phyloP scores from a whole-genome alignment of 305 asterid genomes.

The Fraxinus dipetala region DNA sequence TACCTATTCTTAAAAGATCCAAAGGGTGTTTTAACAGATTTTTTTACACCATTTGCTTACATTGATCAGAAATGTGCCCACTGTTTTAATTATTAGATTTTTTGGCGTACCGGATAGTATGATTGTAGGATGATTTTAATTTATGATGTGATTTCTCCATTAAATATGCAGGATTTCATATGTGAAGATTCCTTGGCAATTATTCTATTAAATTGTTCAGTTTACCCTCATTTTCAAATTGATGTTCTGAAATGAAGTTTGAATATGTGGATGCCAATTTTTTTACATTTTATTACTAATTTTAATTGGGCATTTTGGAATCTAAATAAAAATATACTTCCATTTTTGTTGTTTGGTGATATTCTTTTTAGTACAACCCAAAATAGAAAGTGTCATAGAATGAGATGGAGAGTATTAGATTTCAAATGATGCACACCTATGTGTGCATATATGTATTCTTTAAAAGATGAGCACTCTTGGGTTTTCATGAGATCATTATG shows the following conservation, averaged over 20 bases:
- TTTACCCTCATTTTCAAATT: not conserved
- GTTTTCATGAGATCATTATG: slow-evolving; percentile 20
- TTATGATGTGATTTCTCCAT: not conserved
- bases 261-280: not conserved
- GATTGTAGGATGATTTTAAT: slow-evolving; percentile 3
- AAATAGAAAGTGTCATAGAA: not conserved
- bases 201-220: slow-evolving; percentile 13
- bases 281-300: not conserved
- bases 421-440: slow-evolving; percentile 1
- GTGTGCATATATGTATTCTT: not conserved
- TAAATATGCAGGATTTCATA: not conserved
- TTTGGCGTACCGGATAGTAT: slow-evolving; percentile 14
- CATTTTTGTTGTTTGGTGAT: not conserved
- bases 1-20: slow-evolving; percentile 15
- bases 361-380: not conserved
- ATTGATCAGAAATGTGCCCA: slow-evolving; percentile 7
- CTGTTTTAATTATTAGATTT: slow-evolving; percentile 3
- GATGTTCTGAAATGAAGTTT: slow-evolving; percentile 1
- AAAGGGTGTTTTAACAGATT: slow-evolving; percentile 14
- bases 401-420: not conserved
- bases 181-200: not conserved
- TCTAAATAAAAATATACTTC: not conserved
- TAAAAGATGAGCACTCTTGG: slow-evolving; percentile 13
- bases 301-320: not conserved
- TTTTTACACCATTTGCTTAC: slow-evolving; percentile 15